phyloP scores from a whole-genome alignment of 1,139 yeast genomes.

The Geotrichum carabidarum region DNA sequence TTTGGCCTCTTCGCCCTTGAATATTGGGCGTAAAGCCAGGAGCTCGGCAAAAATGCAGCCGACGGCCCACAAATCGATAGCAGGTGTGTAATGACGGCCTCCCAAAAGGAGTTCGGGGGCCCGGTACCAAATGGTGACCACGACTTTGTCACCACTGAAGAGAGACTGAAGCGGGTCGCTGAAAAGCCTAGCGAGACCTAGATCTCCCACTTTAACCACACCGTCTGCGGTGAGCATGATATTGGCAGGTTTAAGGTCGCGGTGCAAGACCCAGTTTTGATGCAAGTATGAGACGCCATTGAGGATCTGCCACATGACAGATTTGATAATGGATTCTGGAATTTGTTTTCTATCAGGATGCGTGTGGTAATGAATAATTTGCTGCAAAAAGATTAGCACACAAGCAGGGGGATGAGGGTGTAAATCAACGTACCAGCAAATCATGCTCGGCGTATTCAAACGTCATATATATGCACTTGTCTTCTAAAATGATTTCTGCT shows the following conservation, averaged over 20 bases:
- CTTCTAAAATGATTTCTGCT: slow-evolving; percentile 78
- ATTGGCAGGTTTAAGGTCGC: slow-evolving; percentile 96
- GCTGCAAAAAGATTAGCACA: slow-evolving; percentile 33
- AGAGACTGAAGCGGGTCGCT: slow-evolving; percentile 84
- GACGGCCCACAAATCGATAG: slow-evolving; percentile 94
- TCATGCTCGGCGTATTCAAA: slow-evolving; percentile 97
- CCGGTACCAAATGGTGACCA: slow-evolving; percentile 96
- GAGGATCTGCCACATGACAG: slow-evolving; percentile 84
- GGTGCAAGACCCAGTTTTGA: slow-evolving; percentile 91
- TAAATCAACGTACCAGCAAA: slow-evolving; percentile 40
- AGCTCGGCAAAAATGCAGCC: slow-evolving; percentile 95
- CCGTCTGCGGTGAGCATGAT: slow-evolving; percentile 92
- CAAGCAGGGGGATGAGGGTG: not conserved
- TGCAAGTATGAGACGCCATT: slow-evolving; percentile 89
- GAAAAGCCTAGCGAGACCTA: slow-evolving; percentile 89
- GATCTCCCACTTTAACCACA: slow-evolving; percentile 88
- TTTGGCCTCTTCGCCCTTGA: slow-evolving; percentile 98
- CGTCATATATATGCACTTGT: slow-evolving; percentile 87
- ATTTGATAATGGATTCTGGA: slow-evolving; percentile 70
- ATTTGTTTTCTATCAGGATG: slow-evolving; percentile 81
- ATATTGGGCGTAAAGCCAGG: slow-evolving; percentile 81
- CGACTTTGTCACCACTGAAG: slow-evolving; percentile 93
- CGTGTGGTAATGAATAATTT: slow-evolving; percentile 87
- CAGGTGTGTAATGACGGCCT: slow-evolving; percentile 89
- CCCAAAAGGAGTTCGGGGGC: slow-evolving; percentile 92